phyloP scores from a whole-genome alignment of 805 yeast genomes.

The Scheffersomyces spartinae region DNA sequence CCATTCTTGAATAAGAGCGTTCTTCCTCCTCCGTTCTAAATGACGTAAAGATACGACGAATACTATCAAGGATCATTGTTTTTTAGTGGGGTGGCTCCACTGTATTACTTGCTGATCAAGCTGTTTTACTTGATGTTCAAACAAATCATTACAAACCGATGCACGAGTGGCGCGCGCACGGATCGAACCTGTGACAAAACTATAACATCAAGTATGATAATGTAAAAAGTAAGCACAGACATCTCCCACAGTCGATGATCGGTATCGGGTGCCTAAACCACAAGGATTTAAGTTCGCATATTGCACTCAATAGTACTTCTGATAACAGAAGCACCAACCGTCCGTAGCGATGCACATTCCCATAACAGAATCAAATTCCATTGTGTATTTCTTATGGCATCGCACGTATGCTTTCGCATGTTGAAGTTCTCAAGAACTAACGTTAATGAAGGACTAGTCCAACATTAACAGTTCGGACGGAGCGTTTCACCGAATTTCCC shows the following conservation, averaged over 20 bases:
- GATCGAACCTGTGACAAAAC: neutral
- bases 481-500: constrained; percentile 58
- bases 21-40: constrained; percentile 84
- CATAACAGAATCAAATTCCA: constrained; percentile 5
- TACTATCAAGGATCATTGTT: constrained; percentile 55
- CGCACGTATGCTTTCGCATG: constrained; percentile 50
- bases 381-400: constrained; percentile 45
- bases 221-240: constrained; percentile 12
- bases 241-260: constrained; percentile 42
- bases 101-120: neutral
- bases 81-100: neutral
- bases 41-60: constrained; percentile 68
- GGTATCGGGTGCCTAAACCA: constrained; percentile 44
- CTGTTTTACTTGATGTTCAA: neutral
- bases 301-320: constrained; percentile 47
- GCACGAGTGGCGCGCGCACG: too few species aligned
- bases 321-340: constrained; percentile 34
- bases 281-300: constrained; percentile 33
- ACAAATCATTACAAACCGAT: neutral
- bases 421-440: constrained; percentile 45
- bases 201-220: neutral
- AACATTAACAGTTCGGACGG: constrained; percentile 23
- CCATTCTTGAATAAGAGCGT: constrained; percentile 59
- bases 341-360: constrained; percentile 45
- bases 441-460: constrained; percentile 5